phyloP scores from a whole-genome alignment of 345 rosid genomes.

The Sonneratia alba region DNA sequence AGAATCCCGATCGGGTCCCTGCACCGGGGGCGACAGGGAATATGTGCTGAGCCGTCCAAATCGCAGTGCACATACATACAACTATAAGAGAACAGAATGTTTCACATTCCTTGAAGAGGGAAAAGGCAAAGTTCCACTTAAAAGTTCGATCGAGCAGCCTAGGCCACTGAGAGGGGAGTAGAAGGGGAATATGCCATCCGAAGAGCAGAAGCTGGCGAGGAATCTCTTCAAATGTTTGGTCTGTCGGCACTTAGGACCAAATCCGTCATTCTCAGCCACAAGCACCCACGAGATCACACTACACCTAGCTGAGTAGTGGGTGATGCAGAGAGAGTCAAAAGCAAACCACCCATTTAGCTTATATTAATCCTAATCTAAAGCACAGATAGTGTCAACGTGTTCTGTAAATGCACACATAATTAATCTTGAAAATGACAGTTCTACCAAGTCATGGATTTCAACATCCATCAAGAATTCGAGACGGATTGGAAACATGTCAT shows the following conservation, averaged over 20 bases:
- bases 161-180: not conserved
- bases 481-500: too few relatives aligned
- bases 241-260: not conserved
- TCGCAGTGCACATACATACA: not conserved
- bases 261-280: not conserved
- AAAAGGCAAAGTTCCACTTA: not conserved
- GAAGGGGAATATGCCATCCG: not conserved
- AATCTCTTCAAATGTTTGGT: not conserved
- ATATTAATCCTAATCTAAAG: not conserved
- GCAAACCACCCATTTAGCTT: not conserved
- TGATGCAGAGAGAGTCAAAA: not conserved
- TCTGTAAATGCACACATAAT: not conserved
- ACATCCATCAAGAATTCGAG: not conserved
- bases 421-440: not conserved
- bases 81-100: not conserved
- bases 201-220: not conserved
- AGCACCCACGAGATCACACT: not conserved
- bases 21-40: not conserved
- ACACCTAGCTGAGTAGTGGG: not conserved
- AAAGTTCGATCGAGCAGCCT: too few relatives aligned
- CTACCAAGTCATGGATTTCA: too few relatives aligned
- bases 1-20: not conserved
- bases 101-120: not conserved
- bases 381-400: not conserved
- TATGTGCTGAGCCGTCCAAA: not conserved